Evolutionary conservation across 805 yeast genomes (phyloP), one percentile per base, ranked within the genome.

Genomic region (Yarrowia sp.): DNA sequence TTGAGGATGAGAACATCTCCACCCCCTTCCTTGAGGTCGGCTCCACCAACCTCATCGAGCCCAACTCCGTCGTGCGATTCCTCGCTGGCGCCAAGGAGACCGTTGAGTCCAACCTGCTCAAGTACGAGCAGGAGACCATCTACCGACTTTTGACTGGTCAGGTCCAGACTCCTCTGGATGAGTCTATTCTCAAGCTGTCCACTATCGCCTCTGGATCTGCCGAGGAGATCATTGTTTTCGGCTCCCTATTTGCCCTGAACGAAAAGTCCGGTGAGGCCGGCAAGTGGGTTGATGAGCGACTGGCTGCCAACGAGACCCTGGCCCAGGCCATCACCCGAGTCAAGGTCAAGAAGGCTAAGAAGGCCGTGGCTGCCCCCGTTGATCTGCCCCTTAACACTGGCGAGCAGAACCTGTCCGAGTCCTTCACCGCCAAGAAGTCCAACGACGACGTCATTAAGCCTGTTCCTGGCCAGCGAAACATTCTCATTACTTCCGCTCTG

Each of bases 401-500:
- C 8, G 76, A 67, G 14, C 75, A 71, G 48, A 73, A 77, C 48
- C 51, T 67, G 21, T 63, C 64, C 38, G 65, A 64, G 64, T 30
- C 66, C 21, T 35, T 63, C 21, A 62, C 48, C 22, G 56, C 66
- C 62, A 64, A 49, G 40, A 61, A 52, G 28, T 67, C 61, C 26
- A 63, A 52, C 6, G 70, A 66, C 36, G 81, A 81, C 61, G 81
- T 87, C 67, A 70, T 82, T 61, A 43, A 46, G 64, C 99, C 98
- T 66, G 84, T 83, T 70, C 79, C 82, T 24, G 83, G 82, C 65
- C 89, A 89, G 78, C 83, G 88, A 73, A 95, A 95, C 77, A 84
- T 93, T 65, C 79, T 95, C 70, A 87, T 95, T 73, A 93, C 98
- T 1, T 92, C 98, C 26, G 98, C 99, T 35, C 83, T 95, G 72